Conservation (phyloP, 2,329 filamentous ascomycete species). For the Parascedosporium putredinis region DNA sequence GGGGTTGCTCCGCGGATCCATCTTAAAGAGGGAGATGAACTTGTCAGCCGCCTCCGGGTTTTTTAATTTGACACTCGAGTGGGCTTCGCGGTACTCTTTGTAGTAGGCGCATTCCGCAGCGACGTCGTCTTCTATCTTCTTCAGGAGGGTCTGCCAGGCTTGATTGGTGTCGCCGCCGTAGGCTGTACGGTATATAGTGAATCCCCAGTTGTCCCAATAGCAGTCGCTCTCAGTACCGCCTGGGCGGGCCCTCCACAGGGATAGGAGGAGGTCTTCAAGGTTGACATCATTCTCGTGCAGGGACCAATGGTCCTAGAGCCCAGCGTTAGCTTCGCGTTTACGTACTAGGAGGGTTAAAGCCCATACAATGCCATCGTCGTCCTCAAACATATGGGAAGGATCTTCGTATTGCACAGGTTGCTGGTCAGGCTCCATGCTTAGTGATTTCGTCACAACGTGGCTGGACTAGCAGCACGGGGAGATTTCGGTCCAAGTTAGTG, state of each 20-base stretch:
- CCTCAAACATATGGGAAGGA: background rate
- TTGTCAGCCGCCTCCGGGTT: background rate
- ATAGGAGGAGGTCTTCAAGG: background rate
- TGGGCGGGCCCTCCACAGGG: background rate
- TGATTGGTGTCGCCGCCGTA: background rate
- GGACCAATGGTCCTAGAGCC: background rate
- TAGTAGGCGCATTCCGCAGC: background rate
- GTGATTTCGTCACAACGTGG: background rate
- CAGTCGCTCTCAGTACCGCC: background rate
- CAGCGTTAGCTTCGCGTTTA: background rate
- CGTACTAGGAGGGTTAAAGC: background rate
- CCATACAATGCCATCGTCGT: background rate
- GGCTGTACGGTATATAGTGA: background rate
- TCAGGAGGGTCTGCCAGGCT: slow-evolving; percentile 1
- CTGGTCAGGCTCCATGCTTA: background rate
- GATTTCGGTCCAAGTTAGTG: no score
- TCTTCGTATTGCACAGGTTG: background rate
- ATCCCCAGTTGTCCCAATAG: background rate
- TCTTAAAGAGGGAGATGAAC: background rate
- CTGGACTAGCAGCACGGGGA: background rate
- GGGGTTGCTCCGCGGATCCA: background rate
- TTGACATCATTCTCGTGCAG: background rate
- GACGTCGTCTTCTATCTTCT: background rate
- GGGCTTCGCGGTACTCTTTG: background rate
- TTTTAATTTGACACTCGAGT: background rate